Percentiles rank a stretch among this genome's conserved stretches.
Evolutionary conservation across 2,329 filamentous ascomycete genomes (phyloP).

Genomic region (Penicillium sclerotiorum): DNA sequence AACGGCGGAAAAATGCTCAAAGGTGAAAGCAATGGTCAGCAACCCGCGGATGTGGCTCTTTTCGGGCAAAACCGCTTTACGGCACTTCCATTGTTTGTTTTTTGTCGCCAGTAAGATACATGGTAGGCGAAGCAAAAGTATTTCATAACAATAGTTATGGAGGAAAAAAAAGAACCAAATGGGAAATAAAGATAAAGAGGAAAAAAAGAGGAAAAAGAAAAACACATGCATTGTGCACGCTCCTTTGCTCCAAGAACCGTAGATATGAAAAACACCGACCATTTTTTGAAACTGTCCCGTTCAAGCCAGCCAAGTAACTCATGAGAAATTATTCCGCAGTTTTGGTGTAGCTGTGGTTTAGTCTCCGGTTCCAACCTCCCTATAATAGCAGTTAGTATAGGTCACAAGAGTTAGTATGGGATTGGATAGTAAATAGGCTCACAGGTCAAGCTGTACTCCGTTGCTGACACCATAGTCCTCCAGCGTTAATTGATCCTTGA

Average conservation of each 20-base stretch:
- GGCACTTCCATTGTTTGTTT: slow-evolving; percentile 4
- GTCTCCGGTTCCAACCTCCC: slow-evolving; percentile 53
- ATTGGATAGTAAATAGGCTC: slow-evolving; percentile 23
- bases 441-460: slow-evolving; percentile 66
- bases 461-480: slow-evolving; percentile 95
- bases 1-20: slow-evolving; percentile 6
- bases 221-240: slow-evolving; percentile 6
- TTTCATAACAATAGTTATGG: not conserved
- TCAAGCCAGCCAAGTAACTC: not conserved
- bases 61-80: slow-evolving; percentile 7
- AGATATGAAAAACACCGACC: slow-evolving; percentile 8
- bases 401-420: not conserved
- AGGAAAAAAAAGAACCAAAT: not conserved
- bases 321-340: not conserved
- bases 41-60: slow-evolving; percentile 2
- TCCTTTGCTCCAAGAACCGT: slow-evolving; percentile 1
- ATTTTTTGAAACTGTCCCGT: slow-evolving; percentile 6
- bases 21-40: slow-evolving; percentile 1
- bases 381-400: slow-evolving; percentile 31
- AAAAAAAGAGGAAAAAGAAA: slow-evolving; percentile 1
- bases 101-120: slow-evolving; percentile 1
- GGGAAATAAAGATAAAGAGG: not conserved
- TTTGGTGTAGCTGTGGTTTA: slow-evolving; percentile 22
- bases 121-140: not conserved
- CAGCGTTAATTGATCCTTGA: slow-evolving; percentile 85